These are phyloP conservation scores for Mycena latifolia DNA, from an alignment of 768 basidiomycete species.

Conservation along the genomic window DNA sequence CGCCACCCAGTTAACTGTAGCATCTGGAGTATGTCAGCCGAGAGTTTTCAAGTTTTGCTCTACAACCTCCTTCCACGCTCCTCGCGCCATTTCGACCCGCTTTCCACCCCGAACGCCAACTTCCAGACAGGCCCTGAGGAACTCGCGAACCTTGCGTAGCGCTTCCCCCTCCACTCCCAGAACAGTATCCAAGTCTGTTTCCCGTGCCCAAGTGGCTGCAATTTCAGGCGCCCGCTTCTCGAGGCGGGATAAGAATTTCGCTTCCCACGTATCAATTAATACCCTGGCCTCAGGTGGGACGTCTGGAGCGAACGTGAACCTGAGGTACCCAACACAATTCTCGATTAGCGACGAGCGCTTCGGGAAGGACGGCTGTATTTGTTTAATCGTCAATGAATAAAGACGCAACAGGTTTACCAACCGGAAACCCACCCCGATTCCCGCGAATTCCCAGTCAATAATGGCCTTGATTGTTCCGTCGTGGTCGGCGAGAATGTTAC, in stretches of 20 bases:
- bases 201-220: conserved; percentile 18
- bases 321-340: conserved; percentile 21
- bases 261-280: conserved; percentile 28
- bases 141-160: conserved; percentile 29
- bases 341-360: conserved; percentile 18
- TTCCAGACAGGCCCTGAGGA: conserved; percentile 20
- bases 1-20: too few relatives aligned
- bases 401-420: not conserved
- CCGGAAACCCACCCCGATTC: conserved; percentile 17
- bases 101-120: conserved; percentile 27
- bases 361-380: conserved; percentile 21
- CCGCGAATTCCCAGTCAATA: conserved; percentile 36
- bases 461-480: conserved; percentile 30
- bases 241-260: conserved; percentile 16
- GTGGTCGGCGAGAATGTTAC: conserved; percentile 29
- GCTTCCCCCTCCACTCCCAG: conserved; percentile 29
- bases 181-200: conserved; percentile 13
- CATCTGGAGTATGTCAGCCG: too few relatives aligned
- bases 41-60: conserved; percentile 10
- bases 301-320: too few relatives aligned
- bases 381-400: not conserved
- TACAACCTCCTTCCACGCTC: conserved; percentile 19
- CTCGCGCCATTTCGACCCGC: conserved; percentile 16
- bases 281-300: too few relatives aligned
- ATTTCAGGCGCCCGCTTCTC: conserved; percentile 17